These are phyloP conservation scores for Raffaelea arxii DNA, from an alignment of 2,329 filamentous ascomycete genomes.

Conservation along the genomic window DNA sequence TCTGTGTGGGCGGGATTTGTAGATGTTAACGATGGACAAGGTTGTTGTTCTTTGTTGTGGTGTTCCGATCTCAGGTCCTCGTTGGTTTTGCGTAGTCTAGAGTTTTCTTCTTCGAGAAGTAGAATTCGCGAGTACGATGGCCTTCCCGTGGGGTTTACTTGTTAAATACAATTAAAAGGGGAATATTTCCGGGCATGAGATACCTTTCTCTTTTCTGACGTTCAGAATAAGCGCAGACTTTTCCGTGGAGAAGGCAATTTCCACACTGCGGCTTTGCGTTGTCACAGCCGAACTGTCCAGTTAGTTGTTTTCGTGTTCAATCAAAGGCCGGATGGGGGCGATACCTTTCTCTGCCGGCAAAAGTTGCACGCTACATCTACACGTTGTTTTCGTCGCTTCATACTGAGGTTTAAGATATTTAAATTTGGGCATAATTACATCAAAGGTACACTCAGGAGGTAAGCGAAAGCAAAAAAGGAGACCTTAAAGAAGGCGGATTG, in stretches of 20 bases:
- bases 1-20: no score
- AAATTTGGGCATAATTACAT: no score
- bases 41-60: no score
- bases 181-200: not conserved
- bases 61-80: not conserved
- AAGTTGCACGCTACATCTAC: slow-evolving; percentile 1
- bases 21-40: no score
- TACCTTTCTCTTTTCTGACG: not conserved
- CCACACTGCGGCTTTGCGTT: not conserved
- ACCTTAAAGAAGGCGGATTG: no score
- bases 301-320: not conserved
- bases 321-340: no score
- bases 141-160: not conserved
- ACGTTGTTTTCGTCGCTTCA: not conserved
- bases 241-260: not conserved
- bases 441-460: no score
- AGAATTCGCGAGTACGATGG: not conserved
- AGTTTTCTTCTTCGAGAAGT: not conserved
- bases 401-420: no score
- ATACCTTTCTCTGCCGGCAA: slow-evolving; percentile 1
- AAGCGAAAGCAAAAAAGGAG: no score
- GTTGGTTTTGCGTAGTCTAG: not conserved
- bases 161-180: not conserved
- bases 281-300: not conserved
- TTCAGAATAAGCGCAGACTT: not conserved